A percentile compares a stretch with the other conserved stretches of the same genome.
Evolutionary conservation across 2,329 filamentous ascomycete genomes (phyloP).

Genomic region (Aphanocladium album): DNA sequence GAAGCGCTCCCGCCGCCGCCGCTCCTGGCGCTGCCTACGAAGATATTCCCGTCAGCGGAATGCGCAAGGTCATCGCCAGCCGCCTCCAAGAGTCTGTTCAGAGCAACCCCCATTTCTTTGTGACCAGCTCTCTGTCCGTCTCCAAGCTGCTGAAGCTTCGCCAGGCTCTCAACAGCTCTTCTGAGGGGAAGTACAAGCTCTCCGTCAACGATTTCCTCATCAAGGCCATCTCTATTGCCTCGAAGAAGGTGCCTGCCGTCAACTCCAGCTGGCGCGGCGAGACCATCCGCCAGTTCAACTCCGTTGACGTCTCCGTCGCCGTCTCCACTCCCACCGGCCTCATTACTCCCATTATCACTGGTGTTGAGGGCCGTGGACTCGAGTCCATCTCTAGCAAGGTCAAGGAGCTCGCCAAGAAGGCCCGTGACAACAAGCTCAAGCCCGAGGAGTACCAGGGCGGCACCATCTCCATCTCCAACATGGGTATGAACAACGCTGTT

Average conservation of each 20-base stretch:
- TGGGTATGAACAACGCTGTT: conserved; percentile 98
- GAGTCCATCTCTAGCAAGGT: conserved; percentile 81
- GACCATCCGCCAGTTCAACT: conserved; percentile 87
- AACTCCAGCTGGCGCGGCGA: conserved; percentile 94
- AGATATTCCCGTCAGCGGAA: conserved; percentile 79
- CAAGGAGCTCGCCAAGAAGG: conserved; percentile 96
- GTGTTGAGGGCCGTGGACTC: conserved; percentile 80
- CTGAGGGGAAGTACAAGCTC: conserved; percentile 95
- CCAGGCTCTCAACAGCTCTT: conserved; percentile 80
- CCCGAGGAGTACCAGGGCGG: conserved; percentile 99
- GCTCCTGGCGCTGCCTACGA: conserved; percentile 65
- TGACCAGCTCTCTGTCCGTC: conserved; percentile 85
- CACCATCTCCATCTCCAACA: conserved; percentile 99
- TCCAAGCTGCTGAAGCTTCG: conserved; percentile 95
- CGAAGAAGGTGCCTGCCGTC: conserved; percentile 88
- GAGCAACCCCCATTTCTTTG: conserved; percentile 98
- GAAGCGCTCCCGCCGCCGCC: conserved; percentile 48
- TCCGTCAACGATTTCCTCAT: conserved; percentile 99
- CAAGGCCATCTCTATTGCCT: conserved; percentile 87
- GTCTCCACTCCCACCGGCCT: conserved; percentile 89
- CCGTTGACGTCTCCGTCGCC: conserved; percentile 90
- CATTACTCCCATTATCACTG: conserved; percentile 95
- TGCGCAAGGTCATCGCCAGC: conserved; percentile 97
- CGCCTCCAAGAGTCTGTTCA: conserved; percentile 83
- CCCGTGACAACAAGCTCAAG: conserved; percentile 96